These are phyloP conservation scores for Podila horticola DNA, from an alignment of 192 early-diverging fungal genomes.

Conservation along the genomic window DNA sequence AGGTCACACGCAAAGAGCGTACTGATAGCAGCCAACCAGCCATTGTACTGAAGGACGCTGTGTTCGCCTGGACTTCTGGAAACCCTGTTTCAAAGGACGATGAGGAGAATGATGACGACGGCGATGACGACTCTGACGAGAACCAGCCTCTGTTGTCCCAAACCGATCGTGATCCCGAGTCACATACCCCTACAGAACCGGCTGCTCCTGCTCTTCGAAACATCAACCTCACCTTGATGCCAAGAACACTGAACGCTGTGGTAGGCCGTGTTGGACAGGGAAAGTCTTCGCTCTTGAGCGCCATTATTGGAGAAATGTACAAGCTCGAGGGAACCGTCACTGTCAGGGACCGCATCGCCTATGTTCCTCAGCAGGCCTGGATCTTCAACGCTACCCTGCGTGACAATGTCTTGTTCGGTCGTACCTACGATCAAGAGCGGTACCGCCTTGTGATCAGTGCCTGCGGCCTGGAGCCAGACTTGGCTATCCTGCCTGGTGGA, in stretches of 20 bases:
- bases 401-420: slow-evolving; percentile 92
- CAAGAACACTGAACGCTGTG: slow-evolving; percentile 36
- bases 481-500: slow-evolving; percentile 83
- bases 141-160: neutral
- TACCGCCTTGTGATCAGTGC: slow-evolving; percentile 72
- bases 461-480: slow-evolving; percentile 84
- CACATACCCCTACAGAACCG: neutral
- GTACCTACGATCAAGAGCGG: slow-evolving; percentile 69
- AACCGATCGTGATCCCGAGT: neutral
- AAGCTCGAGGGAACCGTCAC: slow-evolving; percentile 65
- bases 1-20: slow-evolving; percentile 8
- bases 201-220: slow-evolving; percentile 20
- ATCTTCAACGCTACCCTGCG: slow-evolving; percentile 91
- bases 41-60: slow-evolving; percentile 11
- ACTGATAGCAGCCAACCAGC: neutral
- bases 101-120: neutral
- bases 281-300: slow-evolving; percentile 57
- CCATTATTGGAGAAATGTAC: slow-evolving; percentile 89
- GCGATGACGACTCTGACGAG: neutral
- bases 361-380: slow-evolving; percentile 76
- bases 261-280: slow-evolving; percentile 56
- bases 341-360: slow-evolving; percentile 72
- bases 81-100: slow-evolving; percentile 1
- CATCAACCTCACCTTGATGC: slow-evolving; percentile 44
- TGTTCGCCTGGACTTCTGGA: slow-evolving; percentile 10